Base-by-base conservation (phyloP, 1,284 basidiomycete genomes). In the Microbotryum silenes-acaulis region DNA sequence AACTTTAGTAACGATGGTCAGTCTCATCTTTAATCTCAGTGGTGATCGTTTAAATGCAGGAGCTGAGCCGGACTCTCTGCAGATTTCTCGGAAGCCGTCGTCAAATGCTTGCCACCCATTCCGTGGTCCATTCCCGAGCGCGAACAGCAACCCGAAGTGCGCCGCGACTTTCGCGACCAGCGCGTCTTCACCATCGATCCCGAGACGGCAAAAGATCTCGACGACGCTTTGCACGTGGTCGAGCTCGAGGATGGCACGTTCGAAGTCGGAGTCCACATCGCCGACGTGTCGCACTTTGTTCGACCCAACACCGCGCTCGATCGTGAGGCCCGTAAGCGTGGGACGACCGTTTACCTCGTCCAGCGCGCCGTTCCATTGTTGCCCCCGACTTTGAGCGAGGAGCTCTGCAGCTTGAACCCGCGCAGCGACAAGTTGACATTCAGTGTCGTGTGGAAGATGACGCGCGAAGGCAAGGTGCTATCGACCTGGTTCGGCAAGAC, bases 321-420 rank as follows among this genome's bases (percentile, higher is more conserved):
- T 73, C 90, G 96, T 44, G 96, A 99, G 77, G 96, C 96, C 54
- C 85, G 91, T 71, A 97, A 97, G 78, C 84, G 94, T 66, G 94
- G 92, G 31, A 97, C 93, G 3, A 64, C 71, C 14, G 96, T 98
- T 55, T 97, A 97, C 74, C 85, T 98, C 49, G 86, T 97, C 48
- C 94, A 97, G 75, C 85, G 92, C 51, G 85, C 88, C 33, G 91
- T 97, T 12, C 92, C 93, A 1, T 98, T 98, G 94, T 81, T 98
- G 7, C 94, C 94, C 1, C 91, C 91, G 29, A 81, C 85, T 12
- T 79, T 98, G 47, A 89, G 87, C 72, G 92, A 97, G 75, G 85
- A 94, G 72, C 81, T 94, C 25, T 98, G 96, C 79, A 93, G 89
- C 77, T 82, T 98, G 56, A 81, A 85, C 51, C 90, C 92, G 7